phyloP scores from a whole-genome alignment of 2,329 filamentous ascomycete genomes.

The Elsinoe australis region DNA sequence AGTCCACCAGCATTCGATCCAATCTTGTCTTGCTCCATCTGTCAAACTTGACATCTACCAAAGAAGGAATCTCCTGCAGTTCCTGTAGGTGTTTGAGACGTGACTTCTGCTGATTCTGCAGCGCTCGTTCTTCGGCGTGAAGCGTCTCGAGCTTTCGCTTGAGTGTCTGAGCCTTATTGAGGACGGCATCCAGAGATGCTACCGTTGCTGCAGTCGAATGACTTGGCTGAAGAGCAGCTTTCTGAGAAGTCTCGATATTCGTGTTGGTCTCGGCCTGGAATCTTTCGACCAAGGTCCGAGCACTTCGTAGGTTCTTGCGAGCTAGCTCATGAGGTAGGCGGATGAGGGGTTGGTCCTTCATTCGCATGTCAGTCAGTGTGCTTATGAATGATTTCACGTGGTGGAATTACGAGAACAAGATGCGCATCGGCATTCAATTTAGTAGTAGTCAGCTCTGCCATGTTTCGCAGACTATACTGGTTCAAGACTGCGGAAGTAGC shows the following conservation, averaged over 20 bases:
- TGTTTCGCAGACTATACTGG: too few relatives aligned
- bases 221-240: constrained; percentile 8
- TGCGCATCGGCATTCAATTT: constrained; percentile 69
- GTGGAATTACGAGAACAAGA: constrained; percentile 56
- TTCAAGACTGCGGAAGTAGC: too few relatives aligned
- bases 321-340: constrained; percentile 88
- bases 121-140: constrained; percentile 68
- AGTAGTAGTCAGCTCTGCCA: constrained; percentile 47
- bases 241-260: constrained; percentile 46
- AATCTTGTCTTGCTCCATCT: constrained; percentile 75
- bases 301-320: constrained; percentile 86
- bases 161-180: constrained; percentile 72
- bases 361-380: constrained; percentile 10
- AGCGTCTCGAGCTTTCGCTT: constrained; percentile 77
- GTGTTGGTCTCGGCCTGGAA: constrained; percentile 50
- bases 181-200: constrained; percentile 73
- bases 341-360: constrained; percentile 94
- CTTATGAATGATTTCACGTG: constrained; percentile 1
- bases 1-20: constrained; percentile 83
- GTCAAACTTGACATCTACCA: constrained; percentile 91
- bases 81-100: constrained; percentile 74
- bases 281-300: constrained; percentile 63
- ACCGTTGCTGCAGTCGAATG: constrained; percentile 55
- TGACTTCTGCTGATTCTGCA: constrained; percentile 68
- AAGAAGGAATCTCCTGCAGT: constrained; percentile 67